These are phyloP conservation scores for Hericium alpestre DNA, from an alignment of 768 basidiomycete species.

Conservation along the genomic window DNA sequence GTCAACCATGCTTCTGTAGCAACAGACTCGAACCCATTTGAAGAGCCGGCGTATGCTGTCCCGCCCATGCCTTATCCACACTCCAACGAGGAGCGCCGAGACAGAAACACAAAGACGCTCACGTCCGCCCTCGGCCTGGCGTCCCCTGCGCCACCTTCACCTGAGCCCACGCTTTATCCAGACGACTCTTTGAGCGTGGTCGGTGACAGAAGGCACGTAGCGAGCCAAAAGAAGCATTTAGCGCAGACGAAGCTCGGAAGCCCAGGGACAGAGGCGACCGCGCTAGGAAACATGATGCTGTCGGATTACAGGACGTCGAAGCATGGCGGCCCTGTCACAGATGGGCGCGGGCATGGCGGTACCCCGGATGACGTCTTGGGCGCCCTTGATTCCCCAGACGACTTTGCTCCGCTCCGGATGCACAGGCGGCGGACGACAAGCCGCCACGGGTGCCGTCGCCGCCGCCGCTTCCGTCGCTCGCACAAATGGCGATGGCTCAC, in stretches of 20 bases:
- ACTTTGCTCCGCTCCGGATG: conserved; percentile 15
- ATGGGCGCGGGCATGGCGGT: conserved; percentile 13
- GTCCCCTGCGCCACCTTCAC: conserved; percentile 31
- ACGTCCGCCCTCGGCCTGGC: conserved; percentile 28
- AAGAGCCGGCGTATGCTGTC: conserved; percentile 23
- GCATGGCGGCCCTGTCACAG: neutral
- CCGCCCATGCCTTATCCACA: conserved; percentile 20
- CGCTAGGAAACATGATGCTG: conserved; percentile 51
- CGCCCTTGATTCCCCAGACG: conserved; percentile 17
- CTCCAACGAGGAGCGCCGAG: conserved; percentile 23
- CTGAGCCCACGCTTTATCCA: conserved; percentile 56
- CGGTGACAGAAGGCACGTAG: conserved; percentile 22
- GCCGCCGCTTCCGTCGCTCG: conserved; percentile 58
- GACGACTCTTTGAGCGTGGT: conserved; percentile 63
- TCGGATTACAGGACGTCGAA: conserved; percentile 33
- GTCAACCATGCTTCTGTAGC: conserved; percentile 9
- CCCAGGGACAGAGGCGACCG: conserved; percentile 30
- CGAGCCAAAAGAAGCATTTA: conserved; percentile 12
- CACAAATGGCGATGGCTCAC: conserved; percentile 69
- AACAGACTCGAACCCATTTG: conserved; percentile 23
- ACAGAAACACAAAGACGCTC: conserved; percentile 28
- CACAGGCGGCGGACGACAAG: conserved; percentile 37
- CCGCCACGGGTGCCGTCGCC: conserved; percentile 77
- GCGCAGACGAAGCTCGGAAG: conserved; percentile 25
- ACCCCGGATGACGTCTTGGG: conserved; percentile 7